Percentiles rank a stretch among this genome's conserved stretches.
These are phyloP conservation scores for Cyclanthera cordifolia DNA, from an alignment of 306 rosid species.

Conservation along the genomic window DNA sequence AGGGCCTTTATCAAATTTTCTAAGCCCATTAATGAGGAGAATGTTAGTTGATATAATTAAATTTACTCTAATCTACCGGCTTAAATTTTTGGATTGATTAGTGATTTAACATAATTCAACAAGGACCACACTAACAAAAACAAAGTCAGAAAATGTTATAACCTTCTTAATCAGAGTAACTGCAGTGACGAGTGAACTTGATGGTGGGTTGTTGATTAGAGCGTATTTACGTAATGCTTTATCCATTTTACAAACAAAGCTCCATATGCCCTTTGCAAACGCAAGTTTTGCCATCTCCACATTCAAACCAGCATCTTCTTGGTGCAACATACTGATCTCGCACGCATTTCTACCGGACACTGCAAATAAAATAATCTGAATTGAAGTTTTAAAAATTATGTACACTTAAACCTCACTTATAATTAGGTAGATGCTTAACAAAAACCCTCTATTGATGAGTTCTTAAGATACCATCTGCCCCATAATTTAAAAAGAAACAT, in stretches of 20 bases:
- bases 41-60: no score
- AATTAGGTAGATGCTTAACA: background rate
- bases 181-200: slow-evolving; percentile 47
- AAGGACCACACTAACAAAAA: no score
- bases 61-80: no score
- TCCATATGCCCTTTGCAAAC: slow-evolving; percentile 85
- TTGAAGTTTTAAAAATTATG: slow-evolving; percentile 5
- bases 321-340: slow-evolving; percentile 81
- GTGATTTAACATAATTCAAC: no score
- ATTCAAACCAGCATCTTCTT: slow-evolving; percentile 92
- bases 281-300: slow-evolving; percentile 73
- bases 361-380: slow-evolving; percentile 22
- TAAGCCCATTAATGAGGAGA: no score
- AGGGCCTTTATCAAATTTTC: no score
- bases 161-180: slow-evolving; percentile 60
- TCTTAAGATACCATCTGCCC: background rate
- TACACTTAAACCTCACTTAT: background rate
- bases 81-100: no score
- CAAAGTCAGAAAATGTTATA: slow-evolving; percentile 2
- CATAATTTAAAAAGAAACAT: background rate
- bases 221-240: slow-evolving; percentile 57
- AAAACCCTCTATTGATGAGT: background rate
- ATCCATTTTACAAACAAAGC: slow-evolving; percentile 79
- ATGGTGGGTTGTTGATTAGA: slow-evolving; percentile 19
- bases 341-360: slow-evolving; percentile 75